Base-by-base conservation (phyloP, 768 basidiomycete genomes). In the Candolleomyces aberdarensis region DNA sequence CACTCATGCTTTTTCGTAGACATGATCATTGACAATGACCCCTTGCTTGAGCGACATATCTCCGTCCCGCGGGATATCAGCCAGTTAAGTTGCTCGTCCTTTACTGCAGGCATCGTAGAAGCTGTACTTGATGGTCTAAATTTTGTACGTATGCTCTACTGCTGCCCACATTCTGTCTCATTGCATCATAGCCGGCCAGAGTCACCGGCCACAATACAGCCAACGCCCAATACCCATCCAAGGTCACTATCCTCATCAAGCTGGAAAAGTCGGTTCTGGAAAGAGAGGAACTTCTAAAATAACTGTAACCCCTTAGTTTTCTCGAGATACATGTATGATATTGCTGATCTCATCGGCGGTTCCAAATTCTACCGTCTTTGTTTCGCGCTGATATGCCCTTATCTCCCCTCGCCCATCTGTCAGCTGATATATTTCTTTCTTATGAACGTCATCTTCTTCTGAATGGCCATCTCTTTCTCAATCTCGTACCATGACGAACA, bases 11-110 rank as follows among this genome's bases (percentile, higher is more conserved):
- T 49, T 50, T 47, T 54, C 20, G 36, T 65, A 96, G 94, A 98
- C 75, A 98, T 98, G 97, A 91, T 99, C 64, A 91, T 96, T 62
- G 91, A 98, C 80, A 98, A 99, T 72, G 92, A 96, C 70, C 96
- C 97, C 11, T 84, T 89, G 20, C 81, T 98, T 64, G 96, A 97
- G 63, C 87, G 93, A 61, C 83, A 93, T 65, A 93, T 99, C 62
- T 94, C 94, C 32, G 91, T 98, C 14, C 97, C 97, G 20, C 86
- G 86, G 66, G 97, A 99, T 70, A 87, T 99, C 85, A 92, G 88
- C 68, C 88, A 91, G 68, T 81, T 99, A 43, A 96, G 91, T 67
- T 98, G 95, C 70, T 97, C 94, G n/a, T 98, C 97, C 3, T 91
- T 96, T 70, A 94, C 94, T 0, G 97, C 97, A 11, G 97, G 97